phyloP scores from a whole-genome alignment of 208 protist species.

The Crithidia mellificae region DNA sequence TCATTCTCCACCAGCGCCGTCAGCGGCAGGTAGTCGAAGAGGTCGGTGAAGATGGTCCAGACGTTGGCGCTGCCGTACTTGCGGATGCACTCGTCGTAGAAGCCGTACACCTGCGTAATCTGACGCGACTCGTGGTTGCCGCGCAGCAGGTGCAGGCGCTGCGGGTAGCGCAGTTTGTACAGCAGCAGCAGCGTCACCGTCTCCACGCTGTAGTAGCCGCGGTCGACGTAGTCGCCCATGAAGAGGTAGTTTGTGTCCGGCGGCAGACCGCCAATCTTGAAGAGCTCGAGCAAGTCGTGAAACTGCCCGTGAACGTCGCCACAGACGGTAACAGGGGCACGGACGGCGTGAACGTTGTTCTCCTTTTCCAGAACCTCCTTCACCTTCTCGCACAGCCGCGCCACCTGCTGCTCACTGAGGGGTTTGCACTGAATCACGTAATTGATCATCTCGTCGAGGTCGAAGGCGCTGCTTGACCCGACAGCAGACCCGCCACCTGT shows the following conservation, averaged over 20 bases:
- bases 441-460: constrained; percentile 89
- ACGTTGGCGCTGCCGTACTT: constrained; percentile 93
- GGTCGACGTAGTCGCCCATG: constrained; percentile 96
- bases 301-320: constrained; percentile 99
- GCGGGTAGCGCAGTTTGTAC: constrained; percentile 91
- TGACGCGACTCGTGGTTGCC: constrained; percentile 91
- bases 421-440: constrained; percentile 89
- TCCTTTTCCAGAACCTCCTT: constrained; percentile 85
- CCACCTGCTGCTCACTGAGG: constrained; percentile 86
- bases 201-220: constrained; percentile 94
- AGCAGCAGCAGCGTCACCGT: constrained; percentile 92
- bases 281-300: constrained; percentile 95
- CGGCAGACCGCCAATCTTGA: constrained; percentile 90
- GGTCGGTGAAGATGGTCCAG: constrained; percentile 98
- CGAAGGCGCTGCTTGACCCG: constrained; percentile 51
- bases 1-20: constrained; percentile 96
- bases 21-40: constrained; percentile 99
- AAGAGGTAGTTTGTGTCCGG: constrained; percentile 90
- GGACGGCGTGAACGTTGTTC: constrained; percentile 94
- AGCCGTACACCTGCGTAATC: constrained; percentile 90
- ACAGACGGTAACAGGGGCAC: constrained; percentile 96
- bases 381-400: constrained; percentile 80
- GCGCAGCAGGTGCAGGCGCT: constrained; percentile 86
- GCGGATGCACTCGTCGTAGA: constrained; percentile 89
- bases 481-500: constrained; percentile 25